A percentile compares a stretch with the other conserved stretches of the same genome.
These are phyloP conservation scores for Calonectria crousiana DNA, from an alignment of 2,329 filamentous ascomycete species.

Conservation along the genomic window DNA sequence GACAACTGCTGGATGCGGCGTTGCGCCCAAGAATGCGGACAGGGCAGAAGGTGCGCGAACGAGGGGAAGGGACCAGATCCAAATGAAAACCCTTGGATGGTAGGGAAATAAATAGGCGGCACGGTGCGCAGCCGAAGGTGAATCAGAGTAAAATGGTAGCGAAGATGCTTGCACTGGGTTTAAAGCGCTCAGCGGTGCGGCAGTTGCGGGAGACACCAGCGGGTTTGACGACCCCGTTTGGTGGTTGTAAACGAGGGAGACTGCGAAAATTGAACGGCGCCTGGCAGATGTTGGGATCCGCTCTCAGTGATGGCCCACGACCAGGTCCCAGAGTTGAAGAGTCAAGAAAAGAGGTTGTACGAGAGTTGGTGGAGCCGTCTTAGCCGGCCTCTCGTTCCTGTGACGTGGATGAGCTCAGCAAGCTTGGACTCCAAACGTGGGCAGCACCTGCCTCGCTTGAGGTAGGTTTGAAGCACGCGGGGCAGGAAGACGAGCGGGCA, in stretches of 20 bases:
- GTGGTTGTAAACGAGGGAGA: conserved; percentile 25
- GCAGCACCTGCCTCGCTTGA: conserved; percentile 11
- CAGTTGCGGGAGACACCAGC: conserved; percentile 24
- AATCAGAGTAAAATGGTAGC: conserved; percentile 27
- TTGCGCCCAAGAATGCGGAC: neutral
- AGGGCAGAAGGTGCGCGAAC: neutral
- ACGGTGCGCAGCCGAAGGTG: conserved; percentile 34
- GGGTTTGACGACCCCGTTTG: conserved; percentile 28
- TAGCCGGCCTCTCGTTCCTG: conserved; percentile 29
- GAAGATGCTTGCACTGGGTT: conserved; percentile 31
- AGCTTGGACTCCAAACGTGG: conserved; percentile 29
- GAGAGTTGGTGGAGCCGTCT: conserved; percentile 33
- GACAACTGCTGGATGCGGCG: neutral
- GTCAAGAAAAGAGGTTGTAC: conserved; percentile 25
- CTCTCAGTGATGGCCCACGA: conserved; percentile 28
- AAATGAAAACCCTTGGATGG: neutral
- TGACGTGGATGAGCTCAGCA: conserved; percentile 42
- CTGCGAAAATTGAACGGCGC: conserved; percentile 16
- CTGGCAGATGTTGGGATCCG: conserved; percentile 13
- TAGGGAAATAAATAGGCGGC: conserved; percentile 31
- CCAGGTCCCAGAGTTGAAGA: conserved; percentile 21
- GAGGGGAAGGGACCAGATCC: neutral
- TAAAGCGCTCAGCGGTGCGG: conserved; percentile 33
- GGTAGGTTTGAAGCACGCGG: conserved; percentile 18
- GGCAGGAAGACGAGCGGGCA: conserved; percentile 25